Evolutionary conservation across 2,329 filamentous ascomycete species (phyloP), one percentile per base, ranked within the genome.

Genomic region (Scopulariopsis brevicaulis): DNA sequence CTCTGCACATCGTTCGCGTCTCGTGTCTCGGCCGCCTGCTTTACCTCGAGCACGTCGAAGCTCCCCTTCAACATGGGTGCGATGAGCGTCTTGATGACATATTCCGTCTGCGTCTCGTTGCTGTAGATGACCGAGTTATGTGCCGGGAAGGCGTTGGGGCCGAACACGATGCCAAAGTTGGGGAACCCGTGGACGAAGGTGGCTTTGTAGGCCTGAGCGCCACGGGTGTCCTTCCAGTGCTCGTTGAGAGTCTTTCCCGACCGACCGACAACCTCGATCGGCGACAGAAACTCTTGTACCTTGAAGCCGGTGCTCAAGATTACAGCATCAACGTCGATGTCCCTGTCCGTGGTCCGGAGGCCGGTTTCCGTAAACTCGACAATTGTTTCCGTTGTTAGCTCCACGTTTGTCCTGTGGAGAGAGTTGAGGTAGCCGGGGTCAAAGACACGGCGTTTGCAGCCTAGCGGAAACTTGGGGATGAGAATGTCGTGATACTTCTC

Each of bases 131-230:
- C 79, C 15, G 77, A 81, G 0, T 74, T 79, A 65, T 87, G 83
- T 0, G 84, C 84, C 0, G 83, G 86, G 0, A 73, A 74, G 0
- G 81, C 79, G 64, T 87, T 87, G 1, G 84, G 84, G 0, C 73
- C 83, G 48, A 84, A 77, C 0, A 86, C 68, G 59, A 85, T 73
- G 69, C 86, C 86, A 63, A 86, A 82, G 64, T 87, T 87, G 2
- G 84, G 84, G 63, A 85, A 85, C 0, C 78, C 78, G 61, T 79
- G 78, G 67, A 86, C 70, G 1, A 77, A 75, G 1, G 77, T 77
- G 24, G 77, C 78, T 57, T 82, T 77, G 65, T 87, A 87, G 0
- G 83, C 84, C 60, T 80, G 80, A 0, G 80, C 71, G 0, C 84
- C 84, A n/a, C 81, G 82, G 55, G 79, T 74, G 25, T 75, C 70